Base-by-base conservation (phyloP, 352 stramenopile genomes). In the Phytophthora tubulina region DNA sequence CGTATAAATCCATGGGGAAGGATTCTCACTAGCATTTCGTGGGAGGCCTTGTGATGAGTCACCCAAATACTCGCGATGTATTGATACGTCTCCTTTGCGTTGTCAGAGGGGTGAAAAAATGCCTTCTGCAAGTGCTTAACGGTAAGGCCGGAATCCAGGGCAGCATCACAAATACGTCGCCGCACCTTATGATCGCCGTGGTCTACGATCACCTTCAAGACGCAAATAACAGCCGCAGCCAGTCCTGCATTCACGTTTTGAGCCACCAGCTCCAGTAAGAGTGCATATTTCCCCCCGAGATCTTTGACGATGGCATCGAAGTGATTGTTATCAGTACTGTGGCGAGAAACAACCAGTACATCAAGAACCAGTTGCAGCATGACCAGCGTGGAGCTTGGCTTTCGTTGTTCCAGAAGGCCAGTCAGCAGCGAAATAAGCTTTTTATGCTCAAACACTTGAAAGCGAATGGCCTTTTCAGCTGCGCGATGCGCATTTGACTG, bases 21-120 rank as follows among this genome's bases (percentile, higher is more conserved):
- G 11, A 93, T 79, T 21, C 87, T 70, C 21, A 74, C 57, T 1
- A 96, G 64, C 71, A 94, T 78, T 36, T 94, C 83, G 57, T 89
- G 90, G 9, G 89, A 94, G 3, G 79, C 63, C 59, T 84, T 86
- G 70, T 96, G 89, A 61, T 93, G 82, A 21, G 85, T 84, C 36
- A 91, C 81, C 85, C 87, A 96, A 21, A 96, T 93, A 9, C 78
- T 87, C 7, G 75, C 71, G 31, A 96, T 84, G 42, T 88, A 93
- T 62, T 91, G 86, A 58, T 90, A 94, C 8, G 84, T 86, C 51
- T 91, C 84, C 10, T 84, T 86, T 4, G 83, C 86, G 11, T 80
- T 76, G 27, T 85, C 78, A 0, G 74, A 80, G 9, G 77, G 73
- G 36, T 92, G 77, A 36, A 94, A 96, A 51, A 95, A 89, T 3